phyloP scores from a whole-genome alignment of 2,329 filamentous ascomycete species.

The Colletotrichum costaricense region DNA sequence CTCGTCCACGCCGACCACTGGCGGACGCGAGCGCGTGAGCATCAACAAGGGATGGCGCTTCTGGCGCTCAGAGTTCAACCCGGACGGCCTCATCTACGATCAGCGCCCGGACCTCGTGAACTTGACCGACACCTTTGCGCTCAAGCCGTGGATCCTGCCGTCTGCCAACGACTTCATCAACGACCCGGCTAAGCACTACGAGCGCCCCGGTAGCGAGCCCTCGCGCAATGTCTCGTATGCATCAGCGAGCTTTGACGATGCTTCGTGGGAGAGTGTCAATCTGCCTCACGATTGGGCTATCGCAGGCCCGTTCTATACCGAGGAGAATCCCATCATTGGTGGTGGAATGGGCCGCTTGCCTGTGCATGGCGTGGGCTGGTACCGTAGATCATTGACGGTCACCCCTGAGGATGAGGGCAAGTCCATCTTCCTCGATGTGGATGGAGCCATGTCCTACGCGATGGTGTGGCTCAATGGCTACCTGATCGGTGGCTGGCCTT shows the following conservation, averaged over 20 bases:
- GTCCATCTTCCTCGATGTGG: constrained; percentile 57
- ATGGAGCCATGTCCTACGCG: constrained; percentile 63
- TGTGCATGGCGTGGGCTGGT: constrained; percentile 65
- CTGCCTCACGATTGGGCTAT: constrained; percentile 64
- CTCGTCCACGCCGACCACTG: not conserved
- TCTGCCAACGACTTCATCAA: constrained; percentile 53
- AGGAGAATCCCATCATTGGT: constrained; percentile 45
- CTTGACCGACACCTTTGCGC: constrained; percentile 29
- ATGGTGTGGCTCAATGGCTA: constrained; percentile 64
- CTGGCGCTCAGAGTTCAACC: constrained; percentile 47
- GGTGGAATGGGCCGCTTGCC: constrained; percentile 58
- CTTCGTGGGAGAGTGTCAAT: constrained; percentile 51
- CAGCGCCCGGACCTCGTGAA: constrained; percentile 38
- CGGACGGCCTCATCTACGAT: constrained; percentile 47
- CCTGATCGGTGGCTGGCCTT: constrained; percentile 63
- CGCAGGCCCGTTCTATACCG: constrained; percentile 55
- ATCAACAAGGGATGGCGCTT: constrained; percentile 53
- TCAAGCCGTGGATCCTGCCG: constrained; percentile 56
- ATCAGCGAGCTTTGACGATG: constrained; percentile 51
- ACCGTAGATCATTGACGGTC: constrained; percentile 54
- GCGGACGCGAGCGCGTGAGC: constrained; percentile 42
- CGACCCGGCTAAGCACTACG: constrained; percentile 42
- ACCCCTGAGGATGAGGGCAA: constrained; percentile 47
- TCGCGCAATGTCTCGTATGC: constrained; percentile 46
- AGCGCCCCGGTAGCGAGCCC: constrained; percentile 45